Base-by-base conservation (phyloP, 2,329 filamentous ascomycete genomes). In the Fusarium newnesense region DNA sequence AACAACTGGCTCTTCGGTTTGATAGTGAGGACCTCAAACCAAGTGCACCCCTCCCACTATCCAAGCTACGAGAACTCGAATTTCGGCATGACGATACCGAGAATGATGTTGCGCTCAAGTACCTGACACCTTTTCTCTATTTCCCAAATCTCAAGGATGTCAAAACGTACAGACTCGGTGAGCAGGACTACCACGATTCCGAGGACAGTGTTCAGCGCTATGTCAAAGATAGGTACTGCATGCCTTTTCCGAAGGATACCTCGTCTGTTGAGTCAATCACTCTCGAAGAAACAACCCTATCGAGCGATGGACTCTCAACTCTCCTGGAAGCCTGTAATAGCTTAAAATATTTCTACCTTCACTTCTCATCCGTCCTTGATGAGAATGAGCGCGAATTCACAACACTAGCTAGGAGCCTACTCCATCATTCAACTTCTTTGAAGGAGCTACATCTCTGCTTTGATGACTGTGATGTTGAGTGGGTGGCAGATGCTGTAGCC, bases 381-480 rank as follows among this genome's bases (percentile, higher is more conserved):
- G 13, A 19, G 0, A 28, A 7, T 8, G 2, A 21, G 5, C n/a
- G 61, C 1, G 18, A n/a, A 4, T 24, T 15, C 11, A 28, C 1
- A 4, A 13, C 4, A 13, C 9, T 66, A 8, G 49, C 26, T 0
- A 16, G 3, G 7, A 24, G 19, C 13, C 47, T 67, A 0, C 1
- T 32, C 2, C 3, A 24, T 6, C 64, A 67, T 0, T 21, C 28
- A 7, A 21, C 24, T 2, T 36, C 62, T 4, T 34, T 67, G 1
- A 16, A 67, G 5, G 32, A 47, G 8, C 4, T 67, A 4, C 6
- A 28, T 60, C 28, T 43, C 6, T 11, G 16, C 10, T 11, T 50
- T 5, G n/a, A 50, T 8, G 7, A 50, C 11, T 19, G 47, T 24
- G 11, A 50, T 4, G 47, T 50, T 32, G 46, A 50, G 28, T 50